A percentile compares a stretch with the other conserved stretches of the same genome.
Conservation (phyloP, 2,329 filamentous ascomycete genomes). For the Biscogniauxia sp. region DNA sequence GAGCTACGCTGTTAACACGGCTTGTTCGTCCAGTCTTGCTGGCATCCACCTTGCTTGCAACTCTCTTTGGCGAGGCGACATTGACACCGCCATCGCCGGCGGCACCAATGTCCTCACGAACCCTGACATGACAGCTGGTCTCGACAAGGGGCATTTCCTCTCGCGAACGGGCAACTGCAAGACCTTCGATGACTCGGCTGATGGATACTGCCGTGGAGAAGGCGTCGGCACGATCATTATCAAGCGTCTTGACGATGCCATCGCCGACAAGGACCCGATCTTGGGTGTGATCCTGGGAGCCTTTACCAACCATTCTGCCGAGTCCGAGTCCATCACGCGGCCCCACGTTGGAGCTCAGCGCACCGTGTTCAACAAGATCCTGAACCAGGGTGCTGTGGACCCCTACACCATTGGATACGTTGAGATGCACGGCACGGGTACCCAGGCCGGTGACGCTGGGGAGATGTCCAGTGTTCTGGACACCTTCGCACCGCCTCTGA, state of each 20-base stretch:
- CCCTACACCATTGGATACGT: constrained; percentile 55
- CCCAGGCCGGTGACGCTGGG: constrained; percentile 65
- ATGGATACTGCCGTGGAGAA: constrained; percentile 39
- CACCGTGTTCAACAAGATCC: constrained; percentile 55
- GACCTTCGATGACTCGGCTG: constrained; percentile 41
- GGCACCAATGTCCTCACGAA: constrained; percentile 64
- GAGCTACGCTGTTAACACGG: constrained; percentile 30
- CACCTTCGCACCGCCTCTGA: constrained; percentile 50
- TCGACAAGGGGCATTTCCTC: constrained; percentile 62
- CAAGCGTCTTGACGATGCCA: constrained; percentile 11
- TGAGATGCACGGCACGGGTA: constrained; percentile 70
- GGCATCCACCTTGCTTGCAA: constrained; percentile 43
- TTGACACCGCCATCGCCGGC: constrained; percentile 62
- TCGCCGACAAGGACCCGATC: constrained; percentile 28
- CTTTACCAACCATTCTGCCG: constrained; percentile 26
- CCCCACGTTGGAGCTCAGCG: constrained; percentile 65
- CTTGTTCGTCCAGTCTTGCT: constrained; percentile 30
- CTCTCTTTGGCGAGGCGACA: constrained; percentile 60
- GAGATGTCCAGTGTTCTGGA: constrained; percentile 62
- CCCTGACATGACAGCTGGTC: constrained; percentile 60
- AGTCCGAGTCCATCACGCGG: constrained; percentile 50
- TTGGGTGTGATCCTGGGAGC: constrained; percentile 60
- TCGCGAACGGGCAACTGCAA: constrained; percentile 46
- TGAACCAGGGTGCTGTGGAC: constrained; percentile 57
- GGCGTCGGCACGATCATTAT: constrained; percentile 8